Evolutionary conservation across 2,329 filamentous ascomycete species (phyloP), one percentile per base, ranked within the genome.

Genomic region (Botryotinia narcissicola): DNA sequence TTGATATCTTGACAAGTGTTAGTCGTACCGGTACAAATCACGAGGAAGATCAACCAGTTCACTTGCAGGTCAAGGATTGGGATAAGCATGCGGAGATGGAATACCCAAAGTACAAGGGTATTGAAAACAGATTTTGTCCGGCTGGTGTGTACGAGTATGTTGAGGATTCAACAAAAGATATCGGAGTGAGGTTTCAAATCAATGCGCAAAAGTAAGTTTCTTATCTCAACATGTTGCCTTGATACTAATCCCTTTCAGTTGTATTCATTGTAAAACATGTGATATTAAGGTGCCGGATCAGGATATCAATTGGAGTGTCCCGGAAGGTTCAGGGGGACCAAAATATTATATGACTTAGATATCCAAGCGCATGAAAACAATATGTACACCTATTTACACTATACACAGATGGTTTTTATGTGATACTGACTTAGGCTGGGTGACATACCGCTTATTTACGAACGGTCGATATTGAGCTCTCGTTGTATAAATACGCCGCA

Each of bases 201-300:
- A 98, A 98, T 81, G 86, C 95, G 67, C 95, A 98, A 83, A 98
- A 98, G 94, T 97, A 87, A 89, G 93, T 90, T 48, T 42, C 8
- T 48, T 35, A 57, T 44, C 67, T 60, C 69, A 54, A 16, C 32
- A 22, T 35, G 14, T 29, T 8, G 7, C 22, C 32, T 25, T 51
- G 2, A 73, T 72, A 48, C 68, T 68, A 44, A 70, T 74, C 71
- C n/a, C 6, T 84, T 29, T 78, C 78, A 97, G 95, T 84, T 99
- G 96, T 82, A 97, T 99, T 77, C 96, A 99, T 84, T 99, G 96
- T 88, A 99, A 99, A 88, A 99, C 96, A 22, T 99, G 96, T 82
- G 96, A 99, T 83, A 99, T 99, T 85, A 99, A 99, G 85, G 95
- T 94, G 25, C 96, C 96, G 12, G 89, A 91, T 75, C 96, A 99